Percentiles rank a stretch among this genome's conserved stretches.
phyloP scores from a whole-genome alignment of 805 yeast genomes.

The Nakazawaea wickerhamii region DNA sequence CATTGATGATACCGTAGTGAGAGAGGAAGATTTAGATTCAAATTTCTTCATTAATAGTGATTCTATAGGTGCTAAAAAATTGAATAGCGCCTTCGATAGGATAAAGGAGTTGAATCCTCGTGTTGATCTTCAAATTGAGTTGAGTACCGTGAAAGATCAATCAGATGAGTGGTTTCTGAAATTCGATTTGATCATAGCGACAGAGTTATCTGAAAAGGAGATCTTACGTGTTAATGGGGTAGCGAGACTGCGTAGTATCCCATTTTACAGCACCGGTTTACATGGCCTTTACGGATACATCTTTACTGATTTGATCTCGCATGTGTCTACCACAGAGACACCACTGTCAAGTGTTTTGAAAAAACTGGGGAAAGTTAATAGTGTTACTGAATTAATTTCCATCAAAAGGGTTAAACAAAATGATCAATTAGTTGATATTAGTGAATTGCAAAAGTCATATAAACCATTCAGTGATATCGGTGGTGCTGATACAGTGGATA shows the following conservation, averaged over 20 bases:
- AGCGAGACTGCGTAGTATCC: constrained; percentile 51
- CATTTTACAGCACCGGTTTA: constrained; percentile 62
- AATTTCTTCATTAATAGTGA: constrained; percentile 65
- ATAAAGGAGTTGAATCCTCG: constrained; percentile 77
- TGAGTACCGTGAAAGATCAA: constrained; percentile 21
- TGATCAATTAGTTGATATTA: constrained; percentile 30
- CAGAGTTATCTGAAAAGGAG: constrained; percentile 47
- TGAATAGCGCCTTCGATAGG: constrained; percentile 47
- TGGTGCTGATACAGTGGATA: constrained; percentile 30
- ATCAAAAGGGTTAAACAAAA: constrained; percentile 32
- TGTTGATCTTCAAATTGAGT: constrained; percentile 50
- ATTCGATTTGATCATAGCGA: constrained; percentile 71
- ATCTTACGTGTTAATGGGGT: constrained; percentile 44
- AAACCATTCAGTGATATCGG: constrained; percentile 32
- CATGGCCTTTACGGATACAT: constrained; percentile 84
- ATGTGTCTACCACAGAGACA: constrained; percentile 48
- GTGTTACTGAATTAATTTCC: constrained; percentile 36
- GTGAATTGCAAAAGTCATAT: constrained; percentile 32
- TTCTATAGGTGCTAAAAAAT: constrained; percentile 52
- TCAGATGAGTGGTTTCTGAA: constrained; percentile 34
- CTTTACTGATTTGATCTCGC: constrained; percentile 70
- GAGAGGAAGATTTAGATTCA: constrained; percentile 59
- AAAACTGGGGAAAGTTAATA: constrained; percentile 42
- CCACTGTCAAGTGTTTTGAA: constrained; percentile 37
- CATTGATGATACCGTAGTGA: constrained; percentile 49